phyloP scores from a whole-genome alignment of 2,329 filamentous ascomycete species.

The Fusarium chlamydosporum region DNA sequence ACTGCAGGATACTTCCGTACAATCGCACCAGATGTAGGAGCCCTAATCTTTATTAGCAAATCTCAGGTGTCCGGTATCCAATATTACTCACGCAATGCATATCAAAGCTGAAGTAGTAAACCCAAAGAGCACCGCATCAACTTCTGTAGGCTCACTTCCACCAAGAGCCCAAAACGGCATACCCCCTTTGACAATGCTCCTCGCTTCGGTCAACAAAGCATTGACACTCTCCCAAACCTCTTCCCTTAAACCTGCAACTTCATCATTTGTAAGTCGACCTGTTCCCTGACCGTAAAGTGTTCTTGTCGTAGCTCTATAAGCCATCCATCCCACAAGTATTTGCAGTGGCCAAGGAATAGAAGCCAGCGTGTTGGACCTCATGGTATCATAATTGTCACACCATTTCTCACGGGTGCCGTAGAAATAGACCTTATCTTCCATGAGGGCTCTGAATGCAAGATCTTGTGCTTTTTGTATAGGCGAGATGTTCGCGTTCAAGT shows the following conservation, averaged over 20 bases:
- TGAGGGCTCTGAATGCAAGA: conserved; percentile 65
- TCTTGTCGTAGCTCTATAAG: conserved; percentile 59
- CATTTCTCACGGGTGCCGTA: conserved; percentile 69
- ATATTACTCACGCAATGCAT: conserved; percentile 62
- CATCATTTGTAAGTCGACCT: conserved; percentile 61
- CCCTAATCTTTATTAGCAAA: conserved; percentile 52
- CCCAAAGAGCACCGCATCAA: conserved; percentile 69
- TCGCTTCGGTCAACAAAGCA: conserved; percentile 59
- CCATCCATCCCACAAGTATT: conserved; percentile 64
- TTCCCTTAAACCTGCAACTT: conserved; percentile 66
- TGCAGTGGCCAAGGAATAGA: conserved; percentile 66
- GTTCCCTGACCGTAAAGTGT: conserved; percentile 71
- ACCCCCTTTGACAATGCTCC: conserved; percentile 31
- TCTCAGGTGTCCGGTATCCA: too few species aligned
- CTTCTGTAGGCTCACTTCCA: conserved; percentile 67
- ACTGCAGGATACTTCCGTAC: conserved; percentile 64
- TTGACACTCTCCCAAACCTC: conserved; percentile 56
- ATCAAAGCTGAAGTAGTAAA: conserved; percentile 68
- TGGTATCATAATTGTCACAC: conserved; percentile 70
- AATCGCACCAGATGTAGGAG: conserved; percentile 61
- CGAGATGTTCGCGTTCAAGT: conserved; percentile 63
- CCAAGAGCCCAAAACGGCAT: conserved; percentile 71
- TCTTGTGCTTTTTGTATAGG: conserved; percentile 62
- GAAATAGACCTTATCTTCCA: conserved; percentile 74
- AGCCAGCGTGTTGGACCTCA: conserved; percentile 66